phyloP scores from a whole-genome alignment of 352 stramenopile species.

The Phytophthora pluvialis region DNA sequence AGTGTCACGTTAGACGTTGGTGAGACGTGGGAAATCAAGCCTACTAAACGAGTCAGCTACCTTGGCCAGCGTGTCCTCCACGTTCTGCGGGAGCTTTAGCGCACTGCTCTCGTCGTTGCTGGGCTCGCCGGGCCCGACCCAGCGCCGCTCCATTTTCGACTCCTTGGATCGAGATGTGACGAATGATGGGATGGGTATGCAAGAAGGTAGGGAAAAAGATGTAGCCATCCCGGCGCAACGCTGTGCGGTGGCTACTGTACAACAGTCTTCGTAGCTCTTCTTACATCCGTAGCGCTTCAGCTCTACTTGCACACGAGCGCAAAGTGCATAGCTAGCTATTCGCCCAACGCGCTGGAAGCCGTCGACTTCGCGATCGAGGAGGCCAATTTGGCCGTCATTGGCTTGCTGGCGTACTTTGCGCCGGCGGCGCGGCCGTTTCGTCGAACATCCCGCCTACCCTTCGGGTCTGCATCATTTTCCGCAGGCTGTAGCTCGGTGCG shows the following conservation, averaged over 20 bases:
- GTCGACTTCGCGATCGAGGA: too few species aligned
- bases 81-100: slow-evolving; percentile 55
- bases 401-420: too few species aligned
- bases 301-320: too few species aligned
- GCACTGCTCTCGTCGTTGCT: slow-evolving; percentile 29
- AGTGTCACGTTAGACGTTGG: neutral
- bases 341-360: too few species aligned
- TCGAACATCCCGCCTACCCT: too few species aligned
- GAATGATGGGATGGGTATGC: slow-evolving; percentile 9
- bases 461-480: neutral
- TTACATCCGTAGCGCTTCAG: too few species aligned
- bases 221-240: too few species aligned
- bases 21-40: neutral
- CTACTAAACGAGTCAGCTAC: slow-evolving; percentile 19
- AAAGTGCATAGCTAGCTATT: too few species aligned
- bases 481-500: neutral
- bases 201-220: neutral
- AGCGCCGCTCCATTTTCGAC: slow-evolving; percentile 27
- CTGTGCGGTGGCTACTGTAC: too few species aligned
- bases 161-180: slow-evolving; percentile 6
- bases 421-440: too few species aligned
- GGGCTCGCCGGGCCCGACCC: neutral
- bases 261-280: too few species aligned
- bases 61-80: slow-evolving; percentile 62
- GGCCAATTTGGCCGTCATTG: too few species aligned